These are phyloP conservation scores for Eurotiales sp. DNA, from an alignment of 2,329 filamentous ascomycete species.

Conservation along the genomic window DNA sequence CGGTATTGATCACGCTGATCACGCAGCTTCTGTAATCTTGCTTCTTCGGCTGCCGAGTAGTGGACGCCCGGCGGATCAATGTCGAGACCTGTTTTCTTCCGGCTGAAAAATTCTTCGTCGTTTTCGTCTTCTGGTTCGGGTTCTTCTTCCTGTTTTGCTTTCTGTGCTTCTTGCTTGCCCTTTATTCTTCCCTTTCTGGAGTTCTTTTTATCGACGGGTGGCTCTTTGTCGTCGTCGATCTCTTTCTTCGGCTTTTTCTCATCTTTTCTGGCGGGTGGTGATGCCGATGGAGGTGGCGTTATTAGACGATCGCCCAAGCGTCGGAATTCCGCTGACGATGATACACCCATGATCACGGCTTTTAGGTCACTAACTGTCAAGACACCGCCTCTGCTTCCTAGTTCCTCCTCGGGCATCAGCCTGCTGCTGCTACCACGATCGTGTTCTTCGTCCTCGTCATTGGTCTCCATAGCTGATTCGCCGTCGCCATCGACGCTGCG, in stretches of 20 bases:
- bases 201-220: not conserved
- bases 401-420: conserved; percentile 25
- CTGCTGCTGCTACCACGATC: conserved; percentile 17
- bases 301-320: conserved; percentile 38
- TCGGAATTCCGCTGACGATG: conserved; percentile 39
- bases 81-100: conserved; percentile 27
- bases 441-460: conserved; percentile 26
- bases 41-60: conserved; percentile 37
- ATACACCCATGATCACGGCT: conserved; percentile 34
- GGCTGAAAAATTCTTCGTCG: conserved; percentile 12
- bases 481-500: conserved; percentile 26
- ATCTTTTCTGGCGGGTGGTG: conserved; percentile 1
- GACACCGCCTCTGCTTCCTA: conserved; percentile 42
- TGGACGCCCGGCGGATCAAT: conserved; percentile 25
- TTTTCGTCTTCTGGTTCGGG: not conserved
- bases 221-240: conserved; percentile 9
- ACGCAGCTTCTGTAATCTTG: conserved; percentile 36
- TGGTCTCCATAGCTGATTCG: conserved; percentile 22
- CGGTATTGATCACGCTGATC: conserved; percentile 31
- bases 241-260: not conserved
- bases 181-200: not conserved
- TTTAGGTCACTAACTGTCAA: conserved; percentile 42
- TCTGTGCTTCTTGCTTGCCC: not conserved
- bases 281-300: conserved; percentile 23
- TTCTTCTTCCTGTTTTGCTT: not conserved